phyloP scores from a whole-genome alignment of 2,329 filamentous ascomycete species.

The Aureobasidium pullulans region DNA sequence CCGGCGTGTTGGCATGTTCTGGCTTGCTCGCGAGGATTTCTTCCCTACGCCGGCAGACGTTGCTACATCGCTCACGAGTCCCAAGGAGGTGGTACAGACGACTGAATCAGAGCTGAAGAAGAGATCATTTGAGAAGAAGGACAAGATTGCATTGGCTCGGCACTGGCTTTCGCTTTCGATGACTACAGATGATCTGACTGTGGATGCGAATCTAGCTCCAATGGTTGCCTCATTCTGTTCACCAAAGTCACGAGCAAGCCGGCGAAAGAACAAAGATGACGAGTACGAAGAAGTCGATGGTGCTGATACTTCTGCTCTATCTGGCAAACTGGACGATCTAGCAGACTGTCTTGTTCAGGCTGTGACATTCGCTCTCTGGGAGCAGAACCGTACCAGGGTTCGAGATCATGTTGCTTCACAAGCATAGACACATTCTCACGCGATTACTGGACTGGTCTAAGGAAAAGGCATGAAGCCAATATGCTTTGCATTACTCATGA shows the following conservation, averaged over 20 bases:
- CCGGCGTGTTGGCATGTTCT: slow-evolving; percentile 49
- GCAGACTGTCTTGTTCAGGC: slow-evolving; percentile 74
- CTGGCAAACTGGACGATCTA: slow-evolving; percentile 68
- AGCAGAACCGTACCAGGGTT: slow-evolving; percentile 44
- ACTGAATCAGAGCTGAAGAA: slow-evolving; percentile 13
- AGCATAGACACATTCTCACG: too few relatives aligned
- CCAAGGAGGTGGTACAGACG: background rate
- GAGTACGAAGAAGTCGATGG: background rate
- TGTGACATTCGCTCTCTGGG: slow-evolving; percentile 70
- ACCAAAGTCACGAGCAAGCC: slow-evolving; percentile 16
- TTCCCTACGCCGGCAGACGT: slow-evolving; percentile 16
- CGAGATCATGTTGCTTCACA: background rate
- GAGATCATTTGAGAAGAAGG: slow-evolving; percentile 42
- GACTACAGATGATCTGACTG: slow-evolving; percentile 6
- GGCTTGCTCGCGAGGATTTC: slow-evolving; percentile 28
- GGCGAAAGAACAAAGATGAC: slow-evolving; percentile 17
- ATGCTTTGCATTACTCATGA: too few relatives aligned
- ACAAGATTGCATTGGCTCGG: slow-evolving; percentile 57
- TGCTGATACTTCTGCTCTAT: background rate
- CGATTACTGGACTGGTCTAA: too few relatives aligned
- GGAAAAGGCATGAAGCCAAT: too few relatives aligned
- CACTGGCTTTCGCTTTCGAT: slow-evolving; percentile 39
- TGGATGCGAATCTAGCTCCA: slow-evolving; percentile 19
- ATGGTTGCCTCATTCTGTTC: slow-evolving; percentile 25
- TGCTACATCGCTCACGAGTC: background rate